These are phyloP conservation scores for Stemphylium vesicarium DNA, from an alignment of 2,329 filamentous ascomycete genomes.

Conservation along the genomic window DNA sequence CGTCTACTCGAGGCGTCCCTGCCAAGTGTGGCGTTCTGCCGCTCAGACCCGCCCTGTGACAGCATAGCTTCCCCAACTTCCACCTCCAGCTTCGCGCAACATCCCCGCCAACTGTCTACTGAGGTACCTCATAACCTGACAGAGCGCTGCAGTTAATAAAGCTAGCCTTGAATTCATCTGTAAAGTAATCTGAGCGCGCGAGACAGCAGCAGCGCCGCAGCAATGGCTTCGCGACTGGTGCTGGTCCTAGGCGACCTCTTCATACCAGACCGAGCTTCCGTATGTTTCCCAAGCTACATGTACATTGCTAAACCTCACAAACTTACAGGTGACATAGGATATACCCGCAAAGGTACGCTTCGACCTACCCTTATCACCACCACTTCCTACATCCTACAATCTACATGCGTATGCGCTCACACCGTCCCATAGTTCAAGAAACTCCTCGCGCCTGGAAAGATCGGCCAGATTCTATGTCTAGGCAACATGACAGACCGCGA, in stretches of 20 bases:
- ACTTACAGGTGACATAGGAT: constrained; percentile 49
- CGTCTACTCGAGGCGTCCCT: constrained; percentile 5
- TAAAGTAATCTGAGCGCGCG: background rate
- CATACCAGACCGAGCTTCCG: constrained; percentile 52
- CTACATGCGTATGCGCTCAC: constrained; percentile 3
- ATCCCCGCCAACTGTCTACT: constrained; percentile 9
- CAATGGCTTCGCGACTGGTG: constrained; percentile 53
- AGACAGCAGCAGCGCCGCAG: constrained; percentile 1
- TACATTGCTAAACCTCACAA: constrained; percentile 40
- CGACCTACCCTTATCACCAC: background rate
- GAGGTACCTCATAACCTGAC: background rate
- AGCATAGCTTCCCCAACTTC: constrained; percentile 25
- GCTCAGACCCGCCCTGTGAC: constrained; percentile 17
- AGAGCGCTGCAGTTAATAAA: background rate
- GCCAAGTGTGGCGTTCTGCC: constrained; percentile 25
- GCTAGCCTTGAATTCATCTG: background rate
- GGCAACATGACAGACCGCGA: constrained; percentile 65
- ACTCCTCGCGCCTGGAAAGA: constrained; percentile 64
- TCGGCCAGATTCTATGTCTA: constrained; percentile 64
- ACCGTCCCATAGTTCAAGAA: constrained; percentile 55
- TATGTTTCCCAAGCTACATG: constrained; percentile 29
- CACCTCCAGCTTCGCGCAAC: constrained; percentile 11
- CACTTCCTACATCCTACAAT: constrained; percentile 6
- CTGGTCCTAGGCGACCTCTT: constrained; percentile 52
- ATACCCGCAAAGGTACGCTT: constrained; percentile 50